Evolutionary conservation across 345 rosid species (phyloP), one percentile per base, ranked within the genome.

Genomic region (Durio zibethinus): DNA sequence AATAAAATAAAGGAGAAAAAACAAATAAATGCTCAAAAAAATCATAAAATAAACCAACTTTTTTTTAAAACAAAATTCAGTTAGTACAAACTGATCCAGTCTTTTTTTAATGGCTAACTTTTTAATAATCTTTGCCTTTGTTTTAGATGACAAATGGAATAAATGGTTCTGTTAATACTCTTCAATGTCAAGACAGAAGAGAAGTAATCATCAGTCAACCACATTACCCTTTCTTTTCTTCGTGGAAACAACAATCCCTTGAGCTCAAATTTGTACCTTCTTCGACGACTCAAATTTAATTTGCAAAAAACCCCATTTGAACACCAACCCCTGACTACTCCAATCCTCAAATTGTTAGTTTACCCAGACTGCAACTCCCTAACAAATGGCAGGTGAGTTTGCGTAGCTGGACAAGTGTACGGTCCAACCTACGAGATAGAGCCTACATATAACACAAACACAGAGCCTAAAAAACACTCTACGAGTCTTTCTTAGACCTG

Each of bases 361-460:
- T 48, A 47, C 25, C 43, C 0, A 47, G 59, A 62, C 29, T 43
- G 14, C 57, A 31, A 61, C 63, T 73, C 29, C 54, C 62, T 72
- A 77, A 81, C 83, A 79, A 74, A 83, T 79, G 84, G 83, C 85
- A 50, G 81, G 64, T 75, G 80, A 56, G 73, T 66, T 67, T 66
- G 40, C 62, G 36, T 21, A 23, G 72, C 72, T 73, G 82, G 72
- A 73, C 76, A 74, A 80, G 53, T 61, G 76, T 52, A 65, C 72
- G 45, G n/a, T 61, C 82, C 82, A 87, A 77, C 81, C 62, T 20
- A 45, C 78, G 36, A n/a, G n/a, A n/a, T 59, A 27, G 15, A 72
- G 36, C 79, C 68, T 60, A 20, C n/a, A 18, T 20, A 21, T 54
- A 54, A 21, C 29, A 21, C 60, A 54, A 9, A 54, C 60, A 54